Evolutionary conservation across 345 rosid genomes (phyloP), one percentile per base, ranked within the genome.

Genomic region (Mercurialis annua): DNA sequence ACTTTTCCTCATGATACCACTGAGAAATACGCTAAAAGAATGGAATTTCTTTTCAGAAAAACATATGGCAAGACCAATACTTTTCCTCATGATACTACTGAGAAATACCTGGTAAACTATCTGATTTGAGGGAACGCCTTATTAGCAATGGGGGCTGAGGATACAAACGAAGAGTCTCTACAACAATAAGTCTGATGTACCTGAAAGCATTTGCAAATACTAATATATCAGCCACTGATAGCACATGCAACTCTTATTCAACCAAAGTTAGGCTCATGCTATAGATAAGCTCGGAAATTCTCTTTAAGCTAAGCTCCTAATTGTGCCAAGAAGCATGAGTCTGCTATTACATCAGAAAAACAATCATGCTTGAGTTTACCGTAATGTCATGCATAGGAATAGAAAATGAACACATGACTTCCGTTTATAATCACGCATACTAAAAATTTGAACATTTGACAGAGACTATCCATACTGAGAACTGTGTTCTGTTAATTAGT

Each of bases 141-240:
- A 92, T 90, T 23, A 92, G 88, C 75, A 92, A 62, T 27, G 98
- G 98, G 11, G 98, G 98, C 68, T 92, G 96, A 77, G 97, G 98
- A 80, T 81, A 92, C 75, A 92, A 78, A 50, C 96, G 97, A 68
- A 92, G 98, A 52, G 90, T 23, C 89, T 92, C 98, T 14, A 84
- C 92, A 66, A 90, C 89, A 20, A 92, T 81, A 54, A 85, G 89
- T 63, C 97, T 76, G 47, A 90, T 78, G 79, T 88, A 92, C 78
- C 98, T 90, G 78, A 64, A 76, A 54, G 62, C 46, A 55, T 33
- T 21, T 1, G 33, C 5, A 54, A 30, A 71, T 27, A n/a, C 31
- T 33, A 44, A 33, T 38, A 48, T 47, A 8, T 65, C 61, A 40
- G 54, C 36, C 27, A n/a, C 30, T 26, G 48, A 38, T 62, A 36